A percentile compares a stretch with the other conserved stretches of the same genome.
These are phyloP conservation scores for Hypsizygus marmoreus DNA, from an alignment of 768 basidiomycete species.

Conservation along the genomic window DNA sequence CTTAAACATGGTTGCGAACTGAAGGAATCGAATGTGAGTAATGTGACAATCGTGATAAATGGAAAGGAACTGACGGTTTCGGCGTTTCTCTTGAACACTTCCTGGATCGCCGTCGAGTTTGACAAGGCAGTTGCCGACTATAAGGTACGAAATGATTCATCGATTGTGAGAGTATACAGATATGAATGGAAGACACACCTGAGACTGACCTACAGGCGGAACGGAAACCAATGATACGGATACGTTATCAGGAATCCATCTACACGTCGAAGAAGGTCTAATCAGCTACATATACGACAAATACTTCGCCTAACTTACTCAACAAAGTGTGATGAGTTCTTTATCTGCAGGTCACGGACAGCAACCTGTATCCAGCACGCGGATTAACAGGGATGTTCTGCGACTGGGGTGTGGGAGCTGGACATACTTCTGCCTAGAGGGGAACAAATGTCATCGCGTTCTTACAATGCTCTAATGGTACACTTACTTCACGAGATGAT, in stretches of 20 bases:
- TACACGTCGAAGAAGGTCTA: conserved; percentile 25
- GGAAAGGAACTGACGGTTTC: conserved; percentile 44
- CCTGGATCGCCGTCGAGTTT: conserved; percentile 85
- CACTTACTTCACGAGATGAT: conserved; percentile 75
- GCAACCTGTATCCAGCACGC: conserved; percentile 48
- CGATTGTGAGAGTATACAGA: not conserved
- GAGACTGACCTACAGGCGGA: conserved; percentile 77
- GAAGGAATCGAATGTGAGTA: conserved; percentile 9
- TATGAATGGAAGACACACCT: conserved; percentile 40
- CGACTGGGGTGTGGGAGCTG: conserved; percentile 8
- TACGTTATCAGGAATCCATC: conserved; percentile 91
- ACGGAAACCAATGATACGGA: conserved; percentile 83
- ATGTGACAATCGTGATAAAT: not conserved
- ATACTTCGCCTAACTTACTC: conserved; percentile 52
- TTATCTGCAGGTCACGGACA: conserved; percentile 72
- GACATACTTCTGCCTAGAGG: conserved; percentile 53
- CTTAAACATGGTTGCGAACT: conserved; percentile 84
- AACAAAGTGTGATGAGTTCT: conserved; percentile 75
- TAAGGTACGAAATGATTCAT: not conserved
- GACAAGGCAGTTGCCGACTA: conserved; percentile 71
- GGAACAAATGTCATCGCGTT: conserved; percentile 38
- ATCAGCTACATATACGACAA: not conserved
- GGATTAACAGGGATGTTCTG: conserved; percentile 11
- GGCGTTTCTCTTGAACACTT: conserved; percentile 77
- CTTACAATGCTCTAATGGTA: conserved; percentile 14